A percentile compares a stretch with the other conserved stretches of the same genome.
Evolutionary conservation across 1,284 basidiomycete species (phyloP).

Genomic region (Entoloma clypeatum): DNA sequence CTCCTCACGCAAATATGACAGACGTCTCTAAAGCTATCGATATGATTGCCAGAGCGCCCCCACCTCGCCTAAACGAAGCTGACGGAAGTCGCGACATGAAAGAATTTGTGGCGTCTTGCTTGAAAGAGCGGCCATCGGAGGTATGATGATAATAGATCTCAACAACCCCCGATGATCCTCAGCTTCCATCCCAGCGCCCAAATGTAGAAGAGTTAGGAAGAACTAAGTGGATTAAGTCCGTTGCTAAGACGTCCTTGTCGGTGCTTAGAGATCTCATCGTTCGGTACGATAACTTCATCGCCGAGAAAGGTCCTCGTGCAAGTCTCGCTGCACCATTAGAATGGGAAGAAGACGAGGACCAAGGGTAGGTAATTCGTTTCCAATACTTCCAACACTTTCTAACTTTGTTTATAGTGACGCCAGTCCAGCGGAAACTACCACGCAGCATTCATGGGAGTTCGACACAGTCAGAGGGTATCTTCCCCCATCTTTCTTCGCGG

Average conservation of each 20-base stretch:
- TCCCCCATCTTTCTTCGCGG: conserved; percentile 23
- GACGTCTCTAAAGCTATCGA: conserved; percentile 89
- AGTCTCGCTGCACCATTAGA: conserved; percentile 73
- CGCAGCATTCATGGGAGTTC: conserved; percentile 71
- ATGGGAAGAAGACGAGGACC: conserved; percentile 65
- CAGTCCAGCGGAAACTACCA: conserved; percentile 31
- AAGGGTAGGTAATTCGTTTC: conserved; percentile 38
- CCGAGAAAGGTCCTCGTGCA: conserved; percentile 77
- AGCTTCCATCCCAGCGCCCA: conserved; percentile 55
- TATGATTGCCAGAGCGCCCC: conserved; percentile 85
- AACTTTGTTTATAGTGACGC: conserved; percentile 7
- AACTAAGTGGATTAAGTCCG: conserved; percentile 89
- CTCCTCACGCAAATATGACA: conserved; percentile 77
- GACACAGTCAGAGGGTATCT: conserved; percentile 58
- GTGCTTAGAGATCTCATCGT: conserved; percentile 82
- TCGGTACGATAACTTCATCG: conserved; percentile 71
- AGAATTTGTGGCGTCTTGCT: conserved; percentile 84
- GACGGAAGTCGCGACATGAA: conserved; percentile 83
- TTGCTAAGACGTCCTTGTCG: conserved; percentile 66
- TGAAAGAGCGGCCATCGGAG: conserved; percentile 80
- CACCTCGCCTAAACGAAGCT: conserved; percentile 75
- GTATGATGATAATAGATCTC: conserved; percentile 51
- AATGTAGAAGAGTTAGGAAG: conserved; percentile 88
- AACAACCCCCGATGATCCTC: conserved; percentile 9
- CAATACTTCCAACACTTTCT: conserved; percentile 1